A percentile compares a stretch with the other conserved stretches of the same genome.
Conservation (phyloP, 345 rosid species). For the Aegle marmelos region DNA sequence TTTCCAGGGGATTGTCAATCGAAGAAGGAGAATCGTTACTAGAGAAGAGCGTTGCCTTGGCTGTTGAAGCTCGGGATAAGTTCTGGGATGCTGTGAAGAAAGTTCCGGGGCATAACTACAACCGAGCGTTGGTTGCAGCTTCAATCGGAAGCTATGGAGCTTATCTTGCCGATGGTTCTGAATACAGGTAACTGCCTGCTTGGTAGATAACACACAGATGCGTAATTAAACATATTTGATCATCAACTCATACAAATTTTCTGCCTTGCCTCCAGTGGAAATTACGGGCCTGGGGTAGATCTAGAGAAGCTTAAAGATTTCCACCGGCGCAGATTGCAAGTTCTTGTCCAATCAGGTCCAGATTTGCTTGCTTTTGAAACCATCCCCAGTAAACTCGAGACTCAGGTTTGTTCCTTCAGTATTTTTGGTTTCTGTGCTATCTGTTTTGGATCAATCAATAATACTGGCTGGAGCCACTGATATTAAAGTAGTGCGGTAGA, state of each 20-base stretch:
- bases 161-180: slow-evolving; percentile 94
- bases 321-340: slow-evolving; percentile 77
- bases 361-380: slow-evolving; percentile 94
- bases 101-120: slow-evolving; percentile 44
- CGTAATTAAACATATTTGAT: neutral
- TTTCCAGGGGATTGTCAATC: slow-evolving; percentile 63
- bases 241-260: neutral
- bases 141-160: slow-evolving; percentile 96
- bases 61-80: slow-evolving; percentile 76
- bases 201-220: neutral
- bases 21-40: slow-evolving; percentile 70
- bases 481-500: neutral
- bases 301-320: slow-evolving; percentile 81
- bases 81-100: slow-evolving; percentile 61
- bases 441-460: neutral
- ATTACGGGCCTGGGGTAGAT: slow-evolving; percentile 54
- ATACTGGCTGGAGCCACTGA: neutral
- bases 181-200: slow-evolving; percentile 54
- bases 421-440: neutral
- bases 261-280: slow-evolving; percentile 45
- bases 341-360: slow-evolving; percentile 75
- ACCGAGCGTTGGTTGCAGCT: slow-evolving; percentile 82
- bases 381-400: slow-evolving; percentile 87
- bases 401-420: slow-evolving; percentile 54
- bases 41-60: slow-evolving; percentile 67